phyloP scores from a whole-genome alignment of 2,329 filamentous ascomycete species.

The Cordyceps cateniannulata region DNA sequence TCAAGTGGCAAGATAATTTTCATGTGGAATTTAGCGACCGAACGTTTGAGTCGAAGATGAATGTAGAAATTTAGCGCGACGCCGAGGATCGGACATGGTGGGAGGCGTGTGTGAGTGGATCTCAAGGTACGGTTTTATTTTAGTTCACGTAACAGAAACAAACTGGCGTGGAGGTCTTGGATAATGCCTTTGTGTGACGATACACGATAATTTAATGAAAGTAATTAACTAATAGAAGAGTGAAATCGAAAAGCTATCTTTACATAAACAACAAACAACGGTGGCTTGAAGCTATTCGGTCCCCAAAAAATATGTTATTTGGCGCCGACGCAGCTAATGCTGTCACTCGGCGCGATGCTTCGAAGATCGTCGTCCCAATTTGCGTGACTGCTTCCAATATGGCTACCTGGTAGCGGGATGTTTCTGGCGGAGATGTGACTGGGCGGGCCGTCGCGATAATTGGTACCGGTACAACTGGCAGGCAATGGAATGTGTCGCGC shows the following conservation, averaged over 20 bases:
- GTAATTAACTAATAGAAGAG: background rate
- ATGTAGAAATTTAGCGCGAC: conserved; percentile 4
- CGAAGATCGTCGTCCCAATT: conserved; percentile 42
- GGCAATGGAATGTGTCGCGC: conserved; percentile 7
- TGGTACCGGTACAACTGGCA: background rate
- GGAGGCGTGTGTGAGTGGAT: conserved; percentile 4
- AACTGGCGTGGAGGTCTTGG: background rate
- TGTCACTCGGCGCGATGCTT: conserved; percentile 54
- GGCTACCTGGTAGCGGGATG: conserved; percentile 18
- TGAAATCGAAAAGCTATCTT: background rate
- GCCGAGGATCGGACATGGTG: conserved; percentile 9
- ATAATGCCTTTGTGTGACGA: background rate
- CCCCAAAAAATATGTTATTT: background rate
- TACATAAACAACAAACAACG: background rate
- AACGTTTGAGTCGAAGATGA: background rate
- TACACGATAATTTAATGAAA: background rate
- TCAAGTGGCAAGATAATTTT: background rate
- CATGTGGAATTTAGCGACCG: background rate
- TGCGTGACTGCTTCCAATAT: conserved; percentile 33
- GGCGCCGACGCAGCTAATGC: conserved; percentile 54
- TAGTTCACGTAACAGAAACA: background rate
- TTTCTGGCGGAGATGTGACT: conserved; percentile 20
- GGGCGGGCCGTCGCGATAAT: background rate
- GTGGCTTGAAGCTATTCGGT: background rate
- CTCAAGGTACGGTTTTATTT: background rate